These are phyloP conservation scores for Crucihimalaya himalaica DNA, from an alignment of 345 rosid species.

Conservation along the genomic window DNA sequence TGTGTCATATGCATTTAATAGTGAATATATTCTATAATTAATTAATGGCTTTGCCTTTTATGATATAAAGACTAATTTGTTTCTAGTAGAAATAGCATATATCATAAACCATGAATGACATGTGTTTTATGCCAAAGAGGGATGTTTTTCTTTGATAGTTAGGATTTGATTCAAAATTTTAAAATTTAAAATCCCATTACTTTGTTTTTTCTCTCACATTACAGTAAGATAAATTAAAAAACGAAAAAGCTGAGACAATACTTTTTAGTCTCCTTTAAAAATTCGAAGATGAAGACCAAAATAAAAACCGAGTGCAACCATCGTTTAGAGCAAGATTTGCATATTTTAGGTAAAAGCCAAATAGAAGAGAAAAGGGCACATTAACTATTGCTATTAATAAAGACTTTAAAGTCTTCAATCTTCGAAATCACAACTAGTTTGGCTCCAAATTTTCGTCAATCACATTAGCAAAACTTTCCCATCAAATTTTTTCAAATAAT, in stretches of 20 bases:
- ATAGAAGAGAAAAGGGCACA: not conserved
- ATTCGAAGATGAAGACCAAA: not conserved
- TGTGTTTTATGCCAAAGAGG: conserved; percentile 10
- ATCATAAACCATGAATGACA: conserved; percentile 10
- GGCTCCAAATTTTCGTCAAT: conserved; percentile 7
- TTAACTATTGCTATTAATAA: not conserved
- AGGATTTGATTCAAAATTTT: not conserved
- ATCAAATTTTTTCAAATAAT: not conserved
- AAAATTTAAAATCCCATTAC: not conserved
- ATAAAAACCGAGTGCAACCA: not conserved
- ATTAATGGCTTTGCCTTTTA: not conserved
- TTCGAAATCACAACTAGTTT: not conserved
- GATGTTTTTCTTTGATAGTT: not conserved
- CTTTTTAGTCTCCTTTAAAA: too few species aligned
- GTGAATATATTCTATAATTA: not conserved
- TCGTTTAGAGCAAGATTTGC: not conserved
- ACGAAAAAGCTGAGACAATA: not conserved
- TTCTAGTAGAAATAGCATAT: conserved; percentile 5
- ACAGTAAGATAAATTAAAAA: not conserved
- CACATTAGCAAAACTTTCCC: conserved; percentile 2
- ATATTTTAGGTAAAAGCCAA: not conserved
- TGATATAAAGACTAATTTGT: not conserved
- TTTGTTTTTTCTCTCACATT: not conserved
- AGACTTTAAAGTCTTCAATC: not conserved
- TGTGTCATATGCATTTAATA: not conserved